phyloP scores from a whole-genome alignment of 192 early-diverging fungal species.

The Coemansia sp. region DNA sequence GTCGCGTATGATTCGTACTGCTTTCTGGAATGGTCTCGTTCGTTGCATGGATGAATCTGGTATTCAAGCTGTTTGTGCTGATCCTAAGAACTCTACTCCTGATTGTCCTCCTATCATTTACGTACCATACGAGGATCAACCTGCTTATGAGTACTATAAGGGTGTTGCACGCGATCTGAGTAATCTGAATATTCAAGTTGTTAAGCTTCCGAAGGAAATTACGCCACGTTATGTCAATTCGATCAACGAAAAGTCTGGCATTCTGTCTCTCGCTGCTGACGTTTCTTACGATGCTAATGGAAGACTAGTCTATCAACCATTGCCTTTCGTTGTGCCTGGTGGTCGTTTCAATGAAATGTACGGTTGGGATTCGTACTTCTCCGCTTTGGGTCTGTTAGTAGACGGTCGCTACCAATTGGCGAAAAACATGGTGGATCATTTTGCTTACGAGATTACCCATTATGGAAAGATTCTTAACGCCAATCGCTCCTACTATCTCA shows the following conservation, averaged over 20 bases:
- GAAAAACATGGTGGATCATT: slow-evolving; percentile 96
- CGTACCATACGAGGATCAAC: slow-evolving; percentile 79
- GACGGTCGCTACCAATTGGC: slow-evolving; percentile 86
- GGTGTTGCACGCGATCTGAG: slow-evolving; percentile 62
- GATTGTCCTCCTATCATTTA: slow-evolving; percentile 88
- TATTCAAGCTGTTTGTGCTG: slow-evolving; percentile 85
- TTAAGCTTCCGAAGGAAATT: slow-evolving; percentile 80
- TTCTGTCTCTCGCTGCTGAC: slow-evolving; percentile 74
- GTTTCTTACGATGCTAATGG: slow-evolving; percentile 55
- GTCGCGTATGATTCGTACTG: slow-evolving; percentile 82
- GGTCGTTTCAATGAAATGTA: slow-evolving; percentile 99
- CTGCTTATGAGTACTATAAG: slow-evolving; percentile 78
- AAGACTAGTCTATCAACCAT: slow-evolving; percentile 59
- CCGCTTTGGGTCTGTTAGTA: slow-evolving; percentile 79
- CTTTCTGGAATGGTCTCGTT: slow-evolving; percentile 98
- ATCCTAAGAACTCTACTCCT: slow-evolving; percentile 83
- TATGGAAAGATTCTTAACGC: slow-evolving; percentile 99
- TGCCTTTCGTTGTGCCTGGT: slow-evolving; percentile 96
- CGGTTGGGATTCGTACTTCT: slow-evolving; percentile 98
- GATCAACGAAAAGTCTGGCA: slow-evolving; percentile 86
- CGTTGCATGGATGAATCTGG: slow-evolving; percentile 80
- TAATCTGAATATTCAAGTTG: slow-evolving; percentile 75
- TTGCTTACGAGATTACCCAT: slow-evolving; percentile 94
- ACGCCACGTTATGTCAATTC: slow-evolving; percentile 88
- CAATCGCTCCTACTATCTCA: slow-evolving; percentile 95